Base-by-base conservation (phyloP, 139 green algal genomes). In the Chlorella sp. region DNA sequence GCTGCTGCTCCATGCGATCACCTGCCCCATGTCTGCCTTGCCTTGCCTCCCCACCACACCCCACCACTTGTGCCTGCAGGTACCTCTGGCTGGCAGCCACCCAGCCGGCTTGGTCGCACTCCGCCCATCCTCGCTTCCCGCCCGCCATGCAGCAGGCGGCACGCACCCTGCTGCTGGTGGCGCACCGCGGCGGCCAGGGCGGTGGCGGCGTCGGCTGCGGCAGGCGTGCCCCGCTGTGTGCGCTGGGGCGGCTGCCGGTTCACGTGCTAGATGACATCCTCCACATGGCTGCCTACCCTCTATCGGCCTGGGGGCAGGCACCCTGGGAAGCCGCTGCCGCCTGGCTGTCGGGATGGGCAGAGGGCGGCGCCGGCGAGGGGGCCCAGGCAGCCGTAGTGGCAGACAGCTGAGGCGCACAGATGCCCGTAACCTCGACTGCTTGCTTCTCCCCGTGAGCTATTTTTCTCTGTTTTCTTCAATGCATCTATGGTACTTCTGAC, bases 131-230 rank as follows among this genome's bases (percentile, higher is more conserved):
- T 39, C 30, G 68, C 84, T 88, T 81, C 68, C 84, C 84, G 30
- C 66, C 68, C 5, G 42, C 84, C 15, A 42, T 88, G 22, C 84
- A 75, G 21, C 22, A 32, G 7, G 84, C 84, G 0, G 39, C 68
- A 16, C 84, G 84, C 68, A 39, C 42, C 30, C 68, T 88, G 68
- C 64, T 81, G 66, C 84, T 88, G 60, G 57, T 60, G 7, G 57
- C 82, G 14, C 82, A 76, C 57, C 84, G 39, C 36, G 14, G 53
- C 14, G 16, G 37, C 78, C 37, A 4, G 37, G 0, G 78, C 37
- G 0, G 39, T 28, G 21, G 78, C 39, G 15, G 3, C 78, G 36
- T 30, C 26, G 3, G 19, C 42, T 40, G 79, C 24, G 9, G 14
- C 42, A 9, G 81, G 57, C 18, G 64, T 57, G 26, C 57, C 24